These are phyloP conservation scores for Parachaetomium inaequale DNA, from an alignment of 495 filamentous ascomycete genomes.

Conservation along the genomic window DNA sequence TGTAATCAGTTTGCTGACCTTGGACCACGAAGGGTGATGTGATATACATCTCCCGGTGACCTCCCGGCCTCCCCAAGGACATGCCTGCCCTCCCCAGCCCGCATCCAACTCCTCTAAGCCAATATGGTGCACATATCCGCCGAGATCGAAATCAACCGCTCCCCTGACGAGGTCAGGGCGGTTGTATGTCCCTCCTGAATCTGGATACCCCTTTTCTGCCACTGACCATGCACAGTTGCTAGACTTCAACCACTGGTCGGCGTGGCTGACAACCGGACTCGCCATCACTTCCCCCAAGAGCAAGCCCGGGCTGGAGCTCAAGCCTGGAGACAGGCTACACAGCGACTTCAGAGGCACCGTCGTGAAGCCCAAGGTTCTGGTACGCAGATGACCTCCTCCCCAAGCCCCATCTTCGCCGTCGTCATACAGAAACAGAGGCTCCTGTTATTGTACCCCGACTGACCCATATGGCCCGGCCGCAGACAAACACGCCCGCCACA, in stretches of 20 bases:
- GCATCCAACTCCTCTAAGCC: no score
- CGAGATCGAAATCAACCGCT: background rate
- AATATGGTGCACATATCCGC: background rate
- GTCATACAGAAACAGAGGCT: no score
- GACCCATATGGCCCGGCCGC: background rate
- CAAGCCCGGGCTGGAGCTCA: background rate
- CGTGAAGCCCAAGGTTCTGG: background rate
- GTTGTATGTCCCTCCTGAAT: background rate
- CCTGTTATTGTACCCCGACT: no score
- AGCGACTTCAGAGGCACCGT: background rate
- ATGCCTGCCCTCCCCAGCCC: no score
- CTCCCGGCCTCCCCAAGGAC: no score
- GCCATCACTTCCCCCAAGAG: background rate
- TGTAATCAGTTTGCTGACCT: no score
- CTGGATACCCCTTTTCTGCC: no score
- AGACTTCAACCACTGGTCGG: background rate
- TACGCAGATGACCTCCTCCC: background rate
- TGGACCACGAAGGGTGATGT: no score
- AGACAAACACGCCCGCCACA: background rate
- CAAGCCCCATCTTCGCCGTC: no score
- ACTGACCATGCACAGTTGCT: background rate
- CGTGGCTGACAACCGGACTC: background rate
- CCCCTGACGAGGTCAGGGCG: background rate
- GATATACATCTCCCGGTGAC: no score
- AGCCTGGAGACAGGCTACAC: background rate